Percentiles rank a stretch among this genome's conserved stretches.
These are phyloP conservation scores for Hortiboletus flavorubellus DNA, from an alignment of 768 basidiomycete genomes.

Conservation along the genomic window DNA sequence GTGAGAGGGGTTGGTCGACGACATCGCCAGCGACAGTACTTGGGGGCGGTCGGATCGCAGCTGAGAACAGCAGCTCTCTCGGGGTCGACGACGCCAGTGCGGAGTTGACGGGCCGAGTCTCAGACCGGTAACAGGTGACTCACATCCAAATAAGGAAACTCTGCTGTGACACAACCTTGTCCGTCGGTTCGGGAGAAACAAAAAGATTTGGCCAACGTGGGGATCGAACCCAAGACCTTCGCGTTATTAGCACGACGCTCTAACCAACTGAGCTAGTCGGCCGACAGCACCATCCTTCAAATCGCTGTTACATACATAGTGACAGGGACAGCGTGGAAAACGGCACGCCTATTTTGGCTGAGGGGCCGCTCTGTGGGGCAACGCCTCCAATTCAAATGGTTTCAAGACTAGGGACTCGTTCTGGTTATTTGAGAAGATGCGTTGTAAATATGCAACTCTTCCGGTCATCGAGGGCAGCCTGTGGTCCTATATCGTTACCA, in stretches of 20 bases:
- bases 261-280: slow-evolving; percentile 35
- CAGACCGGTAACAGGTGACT: slow-evolving; percentile 21
- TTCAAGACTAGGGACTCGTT: neutral
- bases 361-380: neutral
- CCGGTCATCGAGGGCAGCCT: neutral
- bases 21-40: slow-evolving; percentile 19
- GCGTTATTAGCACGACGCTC: slow-evolving; percentile 36
- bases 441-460: neutral
- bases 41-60: slow-evolving; percentile 7
- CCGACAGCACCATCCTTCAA: neutral
- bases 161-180: too few relatives aligned
- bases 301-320: too few relatives aligned
- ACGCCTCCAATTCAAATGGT: neutral
- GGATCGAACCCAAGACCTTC: slow-evolving; percentile 74
- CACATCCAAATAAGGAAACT: slow-evolving; percentile 12
- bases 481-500: neutral
- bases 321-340: too few relatives aligned
- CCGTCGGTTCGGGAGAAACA: neutral
- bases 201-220: slow-evolving; percentile 57
- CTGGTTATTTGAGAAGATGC: neutral
- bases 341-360: too few relatives aligned
- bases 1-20: slow-evolving; percentile 8
- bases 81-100: neutral
- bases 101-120: slow-evolving; percentile 20
- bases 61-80: slow-evolving; percentile 1